phyloP scores from a whole-genome alignment of 169 alveolate species.

The Miamiensis avidus region DNA sequence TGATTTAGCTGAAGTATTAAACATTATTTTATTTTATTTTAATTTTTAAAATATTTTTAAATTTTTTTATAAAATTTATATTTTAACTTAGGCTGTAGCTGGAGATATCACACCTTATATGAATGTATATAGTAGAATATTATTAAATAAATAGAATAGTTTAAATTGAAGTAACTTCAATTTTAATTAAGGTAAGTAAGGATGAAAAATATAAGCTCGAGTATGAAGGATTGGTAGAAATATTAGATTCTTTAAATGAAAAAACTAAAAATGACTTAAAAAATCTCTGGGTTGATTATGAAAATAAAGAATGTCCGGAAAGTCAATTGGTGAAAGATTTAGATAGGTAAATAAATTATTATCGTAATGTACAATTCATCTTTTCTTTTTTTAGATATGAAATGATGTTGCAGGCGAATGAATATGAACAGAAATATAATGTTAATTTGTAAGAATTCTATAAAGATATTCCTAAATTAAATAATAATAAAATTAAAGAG shows the following conservation, averaged over 20 bases:
- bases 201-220: conserved; percentile 18
- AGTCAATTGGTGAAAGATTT: conserved; percentile 25
- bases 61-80: no score
- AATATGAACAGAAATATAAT: conserved; percentile 16
- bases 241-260: conserved; percentile 3
- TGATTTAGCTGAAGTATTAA: conserved; percentile 37
- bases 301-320: conserved; percentile 27
- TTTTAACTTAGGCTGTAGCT: neutral
- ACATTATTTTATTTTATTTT: neutral
- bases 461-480: neutral
- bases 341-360: conserved; percentile 3
- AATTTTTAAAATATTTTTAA: no score
- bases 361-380: no score
- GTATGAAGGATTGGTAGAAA: conserved; percentile 14
- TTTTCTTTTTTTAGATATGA: neutral
- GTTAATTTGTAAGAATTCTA: conserved; percentile 13
- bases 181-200: conserved; percentile 3
- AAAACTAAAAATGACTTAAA: conserved; percentile 18
- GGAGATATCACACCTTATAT: conserved; percentile 40
- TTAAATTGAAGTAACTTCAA: no score
- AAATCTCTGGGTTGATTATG: conserved; percentile 22
- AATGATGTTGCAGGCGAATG: conserved; percentile 22
- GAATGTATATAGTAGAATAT: neutral
- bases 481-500: neutral
- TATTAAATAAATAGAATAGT: no score